Percentiles rank a stretch among this genome's conserved stretches.
These are phyloP conservation scores for Colletotrichum sidae DNA, from an alignment of 2,329 filamentous ascomycete genomes.

Conservation along the genomic window DNA sequence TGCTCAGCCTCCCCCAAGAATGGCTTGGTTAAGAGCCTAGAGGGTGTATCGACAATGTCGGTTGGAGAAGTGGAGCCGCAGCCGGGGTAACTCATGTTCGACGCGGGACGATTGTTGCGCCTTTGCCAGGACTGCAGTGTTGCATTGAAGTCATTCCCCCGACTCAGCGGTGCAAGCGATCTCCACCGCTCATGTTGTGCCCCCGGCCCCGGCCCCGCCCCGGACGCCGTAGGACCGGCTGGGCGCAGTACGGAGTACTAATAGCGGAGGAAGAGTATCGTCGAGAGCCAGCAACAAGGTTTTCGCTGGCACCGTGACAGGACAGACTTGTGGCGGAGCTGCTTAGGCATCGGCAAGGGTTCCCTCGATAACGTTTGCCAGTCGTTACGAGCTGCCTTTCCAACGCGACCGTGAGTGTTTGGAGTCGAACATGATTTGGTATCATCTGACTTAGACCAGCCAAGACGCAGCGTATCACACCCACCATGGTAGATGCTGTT, in stretches of 20 bases:
- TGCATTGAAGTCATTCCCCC: conserved; percentile 15
- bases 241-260: conserved; percentile 14
- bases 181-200: conserved; percentile 2
- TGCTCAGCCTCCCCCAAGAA: conserved; percentile 25
- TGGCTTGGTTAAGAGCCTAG: not conserved
- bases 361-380: conserved; percentile 17
- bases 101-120: conserved; percentile 28
- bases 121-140: conserved; percentile 21
- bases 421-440: conserved; percentile 2
- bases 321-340: not conserved
- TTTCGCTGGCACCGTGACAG: conserved; percentile 2
- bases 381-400: conserved; percentile 28
- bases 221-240: conserved; percentile 16
- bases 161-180: conserved; percentile 18
- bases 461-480: conserved; percentile 5
- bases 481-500: not conserved
- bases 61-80: conserved; percentile 15
- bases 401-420: conserved; percentile 11
- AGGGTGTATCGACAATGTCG: conserved; percentile 1
- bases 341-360: not conserved
- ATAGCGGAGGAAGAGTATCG: conserved; percentile 6
- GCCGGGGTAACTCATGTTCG: conserved; percentile 26
- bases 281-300: conserved; percentile 7
- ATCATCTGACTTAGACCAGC: conserved; percentile 27
- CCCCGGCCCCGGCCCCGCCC: conserved; percentile 22